Percentiles rank a stretch among this genome's conserved stretches.
Evolutionary conservation across 345 rosid genomes (phyloP).

Genomic region (Salix udensis): DNA sequence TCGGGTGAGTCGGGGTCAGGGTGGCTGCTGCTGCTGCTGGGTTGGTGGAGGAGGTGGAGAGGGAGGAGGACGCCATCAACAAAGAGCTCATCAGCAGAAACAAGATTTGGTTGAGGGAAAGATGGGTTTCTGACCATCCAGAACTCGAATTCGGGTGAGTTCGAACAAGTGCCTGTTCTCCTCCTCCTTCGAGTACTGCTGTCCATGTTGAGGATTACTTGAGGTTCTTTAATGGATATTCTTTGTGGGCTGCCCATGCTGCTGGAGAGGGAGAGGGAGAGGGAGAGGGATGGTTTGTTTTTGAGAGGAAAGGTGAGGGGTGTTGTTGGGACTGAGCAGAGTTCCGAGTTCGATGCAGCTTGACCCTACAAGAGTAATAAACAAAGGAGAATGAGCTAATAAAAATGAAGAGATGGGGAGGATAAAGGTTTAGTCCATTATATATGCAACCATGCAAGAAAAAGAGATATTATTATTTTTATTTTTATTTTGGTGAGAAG

Average conservation of each 20-base stretch:
- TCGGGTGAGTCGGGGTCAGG: slow-evolving; percentile 16
- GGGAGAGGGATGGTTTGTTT: neutral
- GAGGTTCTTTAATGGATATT: neutral
- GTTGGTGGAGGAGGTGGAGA: slow-evolving; percentile 39
- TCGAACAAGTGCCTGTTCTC: slow-evolving; percentile 19
- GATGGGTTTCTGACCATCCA: slow-evolving; percentile 56
- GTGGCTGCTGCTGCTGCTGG: slow-evolving; percentile 1
- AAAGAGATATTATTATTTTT: too few relatives aligned
- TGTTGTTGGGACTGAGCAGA: neutral
- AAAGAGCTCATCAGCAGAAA: slow-evolving; percentile 75
- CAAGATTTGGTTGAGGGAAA: slow-evolving; percentile 41
- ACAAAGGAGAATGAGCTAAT: neutral
- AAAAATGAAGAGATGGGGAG: neutral
- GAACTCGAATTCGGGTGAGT: slow-evolving; percentile 76
- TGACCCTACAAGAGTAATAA: slow-evolving; percentile 10
- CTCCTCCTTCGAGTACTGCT: slow-evolving; percentile 2
- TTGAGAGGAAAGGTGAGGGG: neutral
- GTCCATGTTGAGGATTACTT: slow-evolving; percentile 10
- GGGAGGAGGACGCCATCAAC: slow-evolving; percentile 66
- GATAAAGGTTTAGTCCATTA: neutral
- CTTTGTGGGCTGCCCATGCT: slow-evolving; percentile 4
- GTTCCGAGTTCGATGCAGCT: neutral
- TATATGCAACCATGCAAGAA: neutral
- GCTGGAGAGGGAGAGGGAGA: neutral
- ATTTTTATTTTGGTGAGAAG: too few relatives aligned